These are phyloP conservation scores for Ophiosphaerella korrae DNA, from an alignment of 2,329 filamentous ascomycete species.

Conservation along the genomic window DNA sequence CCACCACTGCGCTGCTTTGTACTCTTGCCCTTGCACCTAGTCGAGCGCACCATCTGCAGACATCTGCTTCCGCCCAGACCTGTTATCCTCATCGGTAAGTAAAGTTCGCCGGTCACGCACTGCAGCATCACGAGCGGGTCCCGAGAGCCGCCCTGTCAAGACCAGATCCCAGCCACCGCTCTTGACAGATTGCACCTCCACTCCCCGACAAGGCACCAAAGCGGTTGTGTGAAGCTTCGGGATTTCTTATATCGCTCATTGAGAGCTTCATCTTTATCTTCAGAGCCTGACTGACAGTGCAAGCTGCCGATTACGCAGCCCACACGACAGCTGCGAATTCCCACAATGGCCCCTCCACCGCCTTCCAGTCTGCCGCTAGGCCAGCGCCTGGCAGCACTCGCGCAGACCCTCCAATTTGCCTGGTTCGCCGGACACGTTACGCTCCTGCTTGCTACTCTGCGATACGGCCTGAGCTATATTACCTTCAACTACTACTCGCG, in stretches of 20 bases:
- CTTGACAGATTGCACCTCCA: conserved; percentile 43
- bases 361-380: conserved; percentile 70
- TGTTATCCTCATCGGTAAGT: conserved; percentile 35
- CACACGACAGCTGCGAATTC: conserved; percentile 35
- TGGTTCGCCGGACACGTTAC: conserved; percentile 75
- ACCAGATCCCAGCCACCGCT: conserved; percentile 35
- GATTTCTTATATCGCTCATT: conserved; percentile 16
- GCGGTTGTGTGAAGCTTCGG: conserved; percentile 15
- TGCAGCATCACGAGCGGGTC: conserved; percentile 37
- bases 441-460: conserved; percentile 79
- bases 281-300: conserved; percentile 33
- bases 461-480: conserved; percentile 85
- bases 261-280: conserved; percentile 11
- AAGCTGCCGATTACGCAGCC: conserved; percentile 28
- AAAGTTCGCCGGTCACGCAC: conserved; percentile 26
- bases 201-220: conserved; percentile 22
- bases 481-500: conserved; percentile 83
- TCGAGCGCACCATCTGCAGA: neutral
- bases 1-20: conserved; percentile 8
- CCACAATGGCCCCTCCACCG: conserved; percentile 74
- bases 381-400: conserved; percentile 77
- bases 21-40: conserved; percentile 4
- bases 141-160: conserved; percentile 25
- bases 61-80: conserved; percentile 7
- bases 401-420: conserved; percentile 90